Evolutionary conservation across 139 green algal genomes (phyloP).

Genomic region (Chlamydomonas schloesseri): DNA sequence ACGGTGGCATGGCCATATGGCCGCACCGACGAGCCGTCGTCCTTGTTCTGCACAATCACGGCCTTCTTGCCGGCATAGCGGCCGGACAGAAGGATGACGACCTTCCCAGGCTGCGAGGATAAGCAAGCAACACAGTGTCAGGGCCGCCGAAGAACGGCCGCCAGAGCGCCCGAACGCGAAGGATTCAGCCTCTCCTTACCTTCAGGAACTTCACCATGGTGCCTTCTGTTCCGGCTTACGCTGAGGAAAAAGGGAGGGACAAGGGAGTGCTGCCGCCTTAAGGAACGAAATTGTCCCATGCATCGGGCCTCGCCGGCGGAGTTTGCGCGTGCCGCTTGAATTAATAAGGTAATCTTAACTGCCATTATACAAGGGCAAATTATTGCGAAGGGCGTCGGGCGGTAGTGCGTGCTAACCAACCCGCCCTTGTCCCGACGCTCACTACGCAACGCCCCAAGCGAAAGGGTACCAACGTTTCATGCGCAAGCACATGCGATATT

Average conservation of each 20-base stretch:
- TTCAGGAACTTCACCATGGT: conserved; percentile 91
- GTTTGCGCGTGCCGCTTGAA: too few species aligned
- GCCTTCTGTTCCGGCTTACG: conserved; percentile 1
- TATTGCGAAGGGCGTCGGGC: too few species aligned
- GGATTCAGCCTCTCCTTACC: conserved; percentile 39
- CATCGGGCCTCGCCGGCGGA: too few species aligned
- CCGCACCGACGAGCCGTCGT: conserved; percentile 90
- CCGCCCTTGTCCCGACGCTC: too few species aligned
- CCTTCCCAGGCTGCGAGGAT: conserved; percentile 81
- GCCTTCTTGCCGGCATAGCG: conserved; percentile 95
- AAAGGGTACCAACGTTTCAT: too few species aligned
- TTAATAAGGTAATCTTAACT: too few species aligned
- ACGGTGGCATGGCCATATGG: conserved; percentile 97
- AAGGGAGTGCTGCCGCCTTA: too few species aligned
- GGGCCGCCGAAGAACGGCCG: background rate
- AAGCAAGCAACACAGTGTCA: background rate
- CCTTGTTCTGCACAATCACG: conserved; percentile 98
- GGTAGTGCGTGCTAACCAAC: too few species aligned
- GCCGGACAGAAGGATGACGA: conserved; percentile 90
- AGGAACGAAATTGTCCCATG: too few species aligned
- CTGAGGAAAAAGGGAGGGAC: conserved; percentile 24
- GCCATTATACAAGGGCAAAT: too few species aligned
- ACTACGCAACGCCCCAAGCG: too few species aligned
- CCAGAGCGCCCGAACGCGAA: background rate
- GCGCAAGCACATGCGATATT: too few species aligned